Conservation (phyloP, 2,329 filamentous ascomycete species). For the Ustilaginoidea virens region DNA sequence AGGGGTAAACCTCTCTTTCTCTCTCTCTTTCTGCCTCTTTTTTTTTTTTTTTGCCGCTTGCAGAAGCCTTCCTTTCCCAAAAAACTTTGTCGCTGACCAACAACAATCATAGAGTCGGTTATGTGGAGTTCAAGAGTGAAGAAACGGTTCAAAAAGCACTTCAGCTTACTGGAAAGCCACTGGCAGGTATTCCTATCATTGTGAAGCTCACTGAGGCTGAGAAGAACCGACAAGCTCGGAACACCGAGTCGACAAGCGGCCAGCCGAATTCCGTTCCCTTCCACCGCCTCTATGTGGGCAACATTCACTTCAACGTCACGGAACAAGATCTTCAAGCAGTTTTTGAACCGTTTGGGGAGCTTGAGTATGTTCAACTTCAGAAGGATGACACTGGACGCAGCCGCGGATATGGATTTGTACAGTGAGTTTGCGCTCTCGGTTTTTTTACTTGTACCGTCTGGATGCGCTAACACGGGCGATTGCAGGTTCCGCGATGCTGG, state of each 20-base stretch:
- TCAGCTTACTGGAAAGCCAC: constrained; percentile 95
- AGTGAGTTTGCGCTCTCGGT: constrained; percentile 60
- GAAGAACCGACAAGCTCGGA: constrained; percentile 94
- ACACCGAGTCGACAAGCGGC: constrained; percentile 50
- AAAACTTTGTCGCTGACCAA: background rate
- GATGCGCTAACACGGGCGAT: no score
- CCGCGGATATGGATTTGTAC: constrained; percentile 94
- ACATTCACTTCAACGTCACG: constrained; percentile 98
- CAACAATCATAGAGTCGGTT: constrained; percentile 64
- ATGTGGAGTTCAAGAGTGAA: constrained; percentile 97
- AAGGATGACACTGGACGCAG: constrained; percentile 87
- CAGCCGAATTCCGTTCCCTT: constrained; percentile 81
- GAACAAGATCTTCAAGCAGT: constrained; percentile 91
- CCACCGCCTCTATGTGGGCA: constrained; percentile 95
- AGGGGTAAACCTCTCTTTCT: constrained; percentile 52
- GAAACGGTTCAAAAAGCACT: constrained; percentile 86
- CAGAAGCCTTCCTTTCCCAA: no score
- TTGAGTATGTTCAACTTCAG: constrained; percentile 94
- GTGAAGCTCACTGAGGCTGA: constrained; percentile 97
- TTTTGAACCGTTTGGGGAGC: constrained; percentile 93
- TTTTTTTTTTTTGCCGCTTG: constrained; percentile 3
- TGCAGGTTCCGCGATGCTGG: constrained; percentile 76
- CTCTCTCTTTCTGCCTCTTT: background rate
- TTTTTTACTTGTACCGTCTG: no score
- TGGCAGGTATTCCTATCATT: constrained; percentile 96